A percentile compares a stretch with the other conserved stretches of the same genome.
phyloP scores from a whole-genome alignment of 2,329 filamentous ascomycete genomes.

The Mollisiaceae sp. region DNA sequence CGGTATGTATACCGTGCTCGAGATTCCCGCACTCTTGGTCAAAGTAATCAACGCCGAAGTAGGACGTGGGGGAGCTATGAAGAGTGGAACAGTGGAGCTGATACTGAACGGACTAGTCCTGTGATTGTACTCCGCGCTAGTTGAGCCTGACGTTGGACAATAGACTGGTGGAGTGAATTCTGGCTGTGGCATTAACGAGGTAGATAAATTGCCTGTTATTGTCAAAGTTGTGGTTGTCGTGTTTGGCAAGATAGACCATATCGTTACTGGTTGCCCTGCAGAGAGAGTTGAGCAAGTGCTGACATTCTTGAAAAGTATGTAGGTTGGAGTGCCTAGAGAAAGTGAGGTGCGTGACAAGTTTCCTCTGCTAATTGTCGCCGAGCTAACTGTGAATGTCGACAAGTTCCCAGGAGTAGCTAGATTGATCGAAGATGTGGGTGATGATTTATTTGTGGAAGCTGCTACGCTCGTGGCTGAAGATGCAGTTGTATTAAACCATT shows the following conservation, averaged over 20 bases:
- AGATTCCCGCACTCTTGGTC: not conserved
- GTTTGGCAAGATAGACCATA: slow-evolving; percentile 36
- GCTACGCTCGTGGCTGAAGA: not conserved
- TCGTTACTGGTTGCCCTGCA: slow-evolving; percentile 29
- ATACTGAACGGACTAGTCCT: not conserved
- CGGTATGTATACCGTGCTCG: slow-evolving; percentile 6
- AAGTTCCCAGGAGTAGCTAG: not conserved
- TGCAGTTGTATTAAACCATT: not conserved
- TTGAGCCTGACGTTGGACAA: slow-evolving; percentile 20
- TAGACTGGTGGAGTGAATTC: slow-evolving; percentile 38
- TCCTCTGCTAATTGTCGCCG: not conserved
- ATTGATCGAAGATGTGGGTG: not conserved
- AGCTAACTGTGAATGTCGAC: not conserved
- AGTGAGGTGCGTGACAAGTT: not conserved
- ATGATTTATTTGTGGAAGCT: not conserved
- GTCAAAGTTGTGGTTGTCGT: slow-evolving; percentile 37
- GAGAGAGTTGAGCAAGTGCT: slow-evolving; percentile 19
- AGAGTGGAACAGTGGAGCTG: not conserved
- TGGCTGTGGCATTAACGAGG: slow-evolving; percentile 22
- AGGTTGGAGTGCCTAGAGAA: not conserved
- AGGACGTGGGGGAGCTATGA: not conserved
- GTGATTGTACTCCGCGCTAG: not conserved
- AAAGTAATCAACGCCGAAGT: slow-evolving; percentile 8
- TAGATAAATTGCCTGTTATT: slow-evolving; percentile 25
- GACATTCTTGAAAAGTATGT: slow-evolving; percentile 3